Base-by-base conservation (phyloP, 306 rosid species). In the Quercus dentata region DNA sequence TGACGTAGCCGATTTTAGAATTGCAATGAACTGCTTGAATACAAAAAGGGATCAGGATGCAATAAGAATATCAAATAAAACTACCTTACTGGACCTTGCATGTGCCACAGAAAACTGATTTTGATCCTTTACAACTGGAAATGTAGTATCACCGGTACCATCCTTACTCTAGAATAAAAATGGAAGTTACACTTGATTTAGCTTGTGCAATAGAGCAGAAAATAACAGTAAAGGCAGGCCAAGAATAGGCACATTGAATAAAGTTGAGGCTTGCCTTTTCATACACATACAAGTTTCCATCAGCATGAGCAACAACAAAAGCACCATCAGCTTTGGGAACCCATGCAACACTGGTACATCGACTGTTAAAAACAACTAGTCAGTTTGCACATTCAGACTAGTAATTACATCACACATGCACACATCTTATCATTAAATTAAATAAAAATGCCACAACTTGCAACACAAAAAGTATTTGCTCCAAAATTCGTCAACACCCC, bases 1-100 rank as follows among this genome's bases (percentile, higher is more conserved):
- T 33, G 13, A 19, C n/a, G 7, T 35, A 63, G 41, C 17, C 6
- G 4, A 67, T 33, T 67, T 10, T 10, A 19, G 15, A 35, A 67
- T 21, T 9, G 52, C 70, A 14, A 28, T 18, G 5, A 35, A 13
- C 52, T 19, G 38, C 72, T 67, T 67, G 52, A 67, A 67, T 35
- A 35, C 3, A 13, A 35, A 7, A 19, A 35, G 19, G 25, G 5
- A 17, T 46, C 73, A 65, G 58, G 12, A 52, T 44, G 15, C 62
- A 62, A 76, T 58, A 41, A 49, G 78, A 78, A 76, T 68, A 33
- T 33, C 5, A 64, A 71, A 28, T 63, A 59, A 65, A 67, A 79
- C 71, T 86, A 95, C 99, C 98, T 95, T 95, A 83, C 90, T 95
- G 77, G 92, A 87, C 69, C 98, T 97, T 69, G 99, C 98, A 87